Evolutionary conservation across 1,139 yeast genomes (phyloP).

Genomic region (Pneumocystis canis): DNA sequence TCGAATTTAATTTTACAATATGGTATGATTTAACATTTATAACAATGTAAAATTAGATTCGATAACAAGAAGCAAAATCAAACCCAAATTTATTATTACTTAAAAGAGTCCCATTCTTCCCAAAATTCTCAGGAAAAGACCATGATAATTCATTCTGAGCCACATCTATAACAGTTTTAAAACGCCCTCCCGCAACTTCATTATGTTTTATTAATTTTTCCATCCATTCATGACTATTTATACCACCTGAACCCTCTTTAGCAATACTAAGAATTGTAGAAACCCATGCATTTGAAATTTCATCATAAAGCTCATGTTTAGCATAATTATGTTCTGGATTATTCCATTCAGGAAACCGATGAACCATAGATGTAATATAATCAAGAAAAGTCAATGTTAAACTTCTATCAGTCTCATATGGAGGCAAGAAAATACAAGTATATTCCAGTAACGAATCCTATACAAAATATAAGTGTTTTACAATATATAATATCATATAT

Average conservation of each 20-base stretch:
- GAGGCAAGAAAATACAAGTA: constrained; percentile 65
- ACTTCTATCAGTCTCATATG: constrained; percentile 44
- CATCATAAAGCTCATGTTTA: constrained; percentile 60
- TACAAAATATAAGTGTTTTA: not conserved
- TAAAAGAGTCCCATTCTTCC: not conserved
- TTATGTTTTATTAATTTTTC: constrained; percentile 47
- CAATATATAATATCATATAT: constrained; percentile 27
- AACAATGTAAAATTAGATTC: not conserved
- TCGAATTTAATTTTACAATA: too few species aligned
- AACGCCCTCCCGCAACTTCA: constrained; percentile 33
- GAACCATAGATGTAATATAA: constrained; percentile 48
- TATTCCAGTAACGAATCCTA: constrained; percentile 59
- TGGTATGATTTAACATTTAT: too few species aligned
- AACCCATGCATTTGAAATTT: constrained; percentile 67
- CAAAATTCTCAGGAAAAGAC: not conserved
- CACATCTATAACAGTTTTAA: constrained; percentile 16
- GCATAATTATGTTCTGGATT: constrained; percentile 61
- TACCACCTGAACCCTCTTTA: constrained; percentile 28
- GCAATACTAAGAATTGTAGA: constrained; percentile 37
- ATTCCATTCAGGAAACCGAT: constrained; percentile 57
- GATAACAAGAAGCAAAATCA: constrained; percentile 1
- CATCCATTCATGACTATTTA: constrained; percentile 35
- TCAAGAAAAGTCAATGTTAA: constrained; percentile 55
- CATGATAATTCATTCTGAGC: constrained; percentile 10
- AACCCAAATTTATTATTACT: not conserved